Evolutionary conservation across 2,329 filamentous ascomycete genomes (phyloP).

Genomic region (Penicillium palitans): DNA sequence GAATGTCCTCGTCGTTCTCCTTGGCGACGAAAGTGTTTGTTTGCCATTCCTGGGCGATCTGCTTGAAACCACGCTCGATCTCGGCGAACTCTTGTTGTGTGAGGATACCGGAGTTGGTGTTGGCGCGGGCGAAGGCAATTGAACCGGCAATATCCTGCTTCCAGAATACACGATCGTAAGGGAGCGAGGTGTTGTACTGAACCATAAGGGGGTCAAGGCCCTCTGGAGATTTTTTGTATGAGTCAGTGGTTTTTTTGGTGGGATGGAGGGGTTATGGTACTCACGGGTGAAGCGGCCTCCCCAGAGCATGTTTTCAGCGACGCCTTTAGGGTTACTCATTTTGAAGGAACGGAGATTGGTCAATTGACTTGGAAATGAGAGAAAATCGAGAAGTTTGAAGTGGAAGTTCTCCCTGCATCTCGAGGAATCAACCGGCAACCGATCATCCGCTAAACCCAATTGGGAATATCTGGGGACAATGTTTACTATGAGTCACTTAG

Average conservation of each 20-base stretch:
- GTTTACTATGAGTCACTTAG: conserved; percentile 2
- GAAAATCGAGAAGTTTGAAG: conserved; percentile 8
- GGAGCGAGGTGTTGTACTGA: conserved; percentile 78
- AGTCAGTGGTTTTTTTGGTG: conserved; percentile 19
- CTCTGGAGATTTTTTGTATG: conserved; percentile 51
- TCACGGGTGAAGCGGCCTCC: conserved; percentile 62
- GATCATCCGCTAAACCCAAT: conserved; percentile 16
- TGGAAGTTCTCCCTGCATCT: conserved; percentile 10
- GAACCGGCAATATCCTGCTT: conserved; percentile 77
- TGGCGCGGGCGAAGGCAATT: conserved; percentile 79
- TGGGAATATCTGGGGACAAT: conserved; percentile 15
- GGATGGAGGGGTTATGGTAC: conserved; percentile 17
- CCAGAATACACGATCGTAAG: conserved; percentile 76
- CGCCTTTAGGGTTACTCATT: conserved; percentile 40
- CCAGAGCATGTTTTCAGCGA: conserved; percentile 58
- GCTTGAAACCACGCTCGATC: conserved; percentile 70
- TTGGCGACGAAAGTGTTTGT: conserved; percentile 39
- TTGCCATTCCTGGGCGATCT: conserved; percentile 52
- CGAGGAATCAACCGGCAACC: conserved; percentile 6
- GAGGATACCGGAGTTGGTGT: conserved; percentile 72
- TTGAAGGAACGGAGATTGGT: conserved; percentile 19
- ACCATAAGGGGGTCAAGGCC: conserved; percentile 83
- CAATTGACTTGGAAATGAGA: conserved; percentile 12
- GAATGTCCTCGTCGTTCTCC: conserved; percentile 58
- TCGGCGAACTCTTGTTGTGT: conserved; percentile 69